Evolutionary conservation across 129 eudicot species (phyloP).

Genomic region (Tanacetum coccineum): DNA sequence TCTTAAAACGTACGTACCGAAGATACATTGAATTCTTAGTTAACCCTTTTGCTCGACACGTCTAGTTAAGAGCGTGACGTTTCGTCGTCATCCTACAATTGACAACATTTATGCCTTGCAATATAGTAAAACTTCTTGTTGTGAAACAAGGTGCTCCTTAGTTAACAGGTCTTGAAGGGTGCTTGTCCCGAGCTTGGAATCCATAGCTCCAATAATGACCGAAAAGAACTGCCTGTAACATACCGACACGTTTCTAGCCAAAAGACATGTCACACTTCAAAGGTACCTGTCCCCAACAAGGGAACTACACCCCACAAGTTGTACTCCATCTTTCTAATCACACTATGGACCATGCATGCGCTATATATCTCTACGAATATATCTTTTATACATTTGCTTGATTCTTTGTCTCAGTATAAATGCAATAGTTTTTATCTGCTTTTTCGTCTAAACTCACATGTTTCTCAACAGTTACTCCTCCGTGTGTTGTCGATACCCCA

Average conservation of each 20-base stretch:
- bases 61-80: too few species aligned
- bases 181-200: slow-evolving; percentile 15
- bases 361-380: background rate
- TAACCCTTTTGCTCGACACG: too few species aligned
- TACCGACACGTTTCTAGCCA: slow-evolving; percentile 13
- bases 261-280: slow-evolving; percentile 14
- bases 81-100: background rate
- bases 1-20: too few species aligned
- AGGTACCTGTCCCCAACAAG: slow-evolving; percentile 25
- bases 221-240: background rate
- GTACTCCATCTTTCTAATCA: background rate
- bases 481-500: background rate
- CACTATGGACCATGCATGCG: slow-evolving; percentile 21
- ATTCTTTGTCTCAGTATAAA: slow-evolving; percentile 2
- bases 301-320: slow-evolving; percentile 22
- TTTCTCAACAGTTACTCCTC: background rate
- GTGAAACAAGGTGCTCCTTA: slow-evolving; percentile 10
- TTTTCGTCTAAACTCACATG: background rate
- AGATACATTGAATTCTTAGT: too few species aligned
- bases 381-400: background rate
- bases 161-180: background rate
- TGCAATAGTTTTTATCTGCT: background rate
- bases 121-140: background rate
- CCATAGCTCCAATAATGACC: slow-evolving; percentile 1
- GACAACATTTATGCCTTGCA: slow-evolving; percentile 4